Evolutionary conservation across 2,329 filamentous ascomycete species (phyloP).

Genomic region (Aspergillus chevalieri): DNA sequence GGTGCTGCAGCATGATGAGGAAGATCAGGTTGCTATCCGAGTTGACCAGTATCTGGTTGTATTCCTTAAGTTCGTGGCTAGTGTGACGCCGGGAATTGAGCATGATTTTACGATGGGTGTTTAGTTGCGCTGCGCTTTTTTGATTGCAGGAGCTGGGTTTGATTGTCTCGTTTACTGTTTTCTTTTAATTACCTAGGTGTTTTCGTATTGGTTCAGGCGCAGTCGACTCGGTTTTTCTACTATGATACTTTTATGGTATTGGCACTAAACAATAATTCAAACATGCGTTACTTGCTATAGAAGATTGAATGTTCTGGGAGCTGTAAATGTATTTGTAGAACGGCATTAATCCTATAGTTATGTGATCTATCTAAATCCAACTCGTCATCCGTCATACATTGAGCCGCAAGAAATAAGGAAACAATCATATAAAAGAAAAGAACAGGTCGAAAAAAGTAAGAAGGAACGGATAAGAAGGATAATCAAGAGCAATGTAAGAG

Average conservation of each 20-base stretch:
- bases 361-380: not conserved
- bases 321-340: no score
- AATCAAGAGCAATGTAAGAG: not conserved
- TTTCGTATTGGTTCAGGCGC: not conserved
- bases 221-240: no score
- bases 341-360: no score
- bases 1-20: slow-evolving; percentile 48
- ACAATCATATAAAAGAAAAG: not conserved
- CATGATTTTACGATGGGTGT: slow-evolving; percentile 97
- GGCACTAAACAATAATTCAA: not conserved
- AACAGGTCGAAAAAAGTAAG: not conserved
- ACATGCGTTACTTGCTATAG: not conserved
- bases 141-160: not conserved
- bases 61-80: slow-evolving; percentile 65
- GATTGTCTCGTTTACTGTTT: not conserved
- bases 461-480: not conserved
- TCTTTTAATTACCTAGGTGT: not conserved
- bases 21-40: slow-evolving; percentile 44
- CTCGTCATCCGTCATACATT: not conserved
- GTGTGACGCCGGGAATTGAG: slow-evolving; percentile 93
- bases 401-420: not conserved
- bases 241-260: not conserved
- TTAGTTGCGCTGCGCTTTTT: slow-evolving; percentile 38
- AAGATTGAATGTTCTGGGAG: no score
- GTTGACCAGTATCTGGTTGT: slow-evolving; percentile 49